phyloP scores from a whole-genome alignment of 2,329 filamentous ascomycete species.

The Elsinoe arachidis region DNA sequence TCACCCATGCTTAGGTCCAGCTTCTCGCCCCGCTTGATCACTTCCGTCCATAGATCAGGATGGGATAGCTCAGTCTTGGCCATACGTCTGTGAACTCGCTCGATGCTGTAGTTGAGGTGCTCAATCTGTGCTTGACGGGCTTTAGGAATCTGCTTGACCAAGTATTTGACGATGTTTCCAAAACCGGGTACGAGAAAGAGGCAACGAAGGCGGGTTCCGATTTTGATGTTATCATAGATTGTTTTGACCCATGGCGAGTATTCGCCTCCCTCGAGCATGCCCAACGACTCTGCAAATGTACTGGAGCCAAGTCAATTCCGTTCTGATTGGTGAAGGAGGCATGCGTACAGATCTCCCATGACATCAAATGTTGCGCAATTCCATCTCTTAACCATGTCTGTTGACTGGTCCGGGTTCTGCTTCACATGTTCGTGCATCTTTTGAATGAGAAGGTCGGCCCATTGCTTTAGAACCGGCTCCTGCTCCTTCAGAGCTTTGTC shows the following conservation, averaged over 20 bases:
- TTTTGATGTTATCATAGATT: conserved; percentile 15
- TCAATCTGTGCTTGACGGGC: conserved; percentile 2
- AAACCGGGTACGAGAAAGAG: conserved; percentile 9
- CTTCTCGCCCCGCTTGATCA: conserved; percentile 19
- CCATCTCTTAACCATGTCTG: conserved; percentile 24
- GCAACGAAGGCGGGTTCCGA: neutral
- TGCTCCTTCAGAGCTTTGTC: conserved; percentile 34
- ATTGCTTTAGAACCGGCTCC: conserved; percentile 31
- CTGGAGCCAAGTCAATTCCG: conserved; percentile 12
- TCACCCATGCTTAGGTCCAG: conserved; percentile 23
- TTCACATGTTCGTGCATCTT: conserved; percentile 29
- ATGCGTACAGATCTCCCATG: conserved; percentile 16
- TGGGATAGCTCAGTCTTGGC: conserved; percentile 18
- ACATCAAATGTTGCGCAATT: conserved; percentile 26
- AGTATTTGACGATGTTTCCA: neutral
- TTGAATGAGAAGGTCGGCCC: conserved; percentile 34
- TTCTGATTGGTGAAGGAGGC: neutral
- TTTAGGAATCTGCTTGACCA: neutral
- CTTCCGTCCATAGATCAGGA: conserved; percentile 25
- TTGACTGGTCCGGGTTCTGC: conserved; percentile 19
- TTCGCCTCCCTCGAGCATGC: conserved; percentile 22
- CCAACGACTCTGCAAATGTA: conserved; percentile 28
- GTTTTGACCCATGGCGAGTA: conserved; percentile 17
- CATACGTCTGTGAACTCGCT: conserved; percentile 23
- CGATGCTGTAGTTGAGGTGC: conserved; percentile 16